Conservation (phyloP, 176 grass and related monocot genomes). For the Eremochloa ophiuroides region DNA sequence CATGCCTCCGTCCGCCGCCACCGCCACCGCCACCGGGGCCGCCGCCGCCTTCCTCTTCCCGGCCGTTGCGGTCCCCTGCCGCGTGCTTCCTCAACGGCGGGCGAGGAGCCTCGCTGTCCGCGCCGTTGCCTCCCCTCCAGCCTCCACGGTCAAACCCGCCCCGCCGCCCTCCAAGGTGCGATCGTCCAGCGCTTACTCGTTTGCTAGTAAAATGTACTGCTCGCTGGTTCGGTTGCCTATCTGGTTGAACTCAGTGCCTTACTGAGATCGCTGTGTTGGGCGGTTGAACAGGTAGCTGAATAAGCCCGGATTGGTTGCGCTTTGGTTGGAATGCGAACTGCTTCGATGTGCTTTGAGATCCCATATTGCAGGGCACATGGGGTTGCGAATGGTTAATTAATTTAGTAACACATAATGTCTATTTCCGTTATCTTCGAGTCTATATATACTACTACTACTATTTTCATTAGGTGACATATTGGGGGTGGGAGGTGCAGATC, state of each 20-base stretch:
- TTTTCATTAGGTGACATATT: not conserved
- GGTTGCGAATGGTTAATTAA: not conserved
- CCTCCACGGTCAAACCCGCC: conserved; percentile 23
- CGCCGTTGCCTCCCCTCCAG: conserved; percentile 58
- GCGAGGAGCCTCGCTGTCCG: conserved; percentile 42
- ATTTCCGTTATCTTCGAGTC: not conserved
- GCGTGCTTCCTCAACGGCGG: conserved; percentile 6
- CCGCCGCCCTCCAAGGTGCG: conserved; percentile 63
- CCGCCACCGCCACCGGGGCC: conserved; percentile 15
- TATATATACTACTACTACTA: not conserved
- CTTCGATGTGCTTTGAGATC: not conserved
- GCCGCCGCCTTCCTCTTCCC: conserved; percentile 28
- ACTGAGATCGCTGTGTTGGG: not conserved
- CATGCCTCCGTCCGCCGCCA: conserved; percentile 34
- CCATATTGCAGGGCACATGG: not conserved
- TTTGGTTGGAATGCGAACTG: not conserved
- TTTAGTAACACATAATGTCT: not conserved
- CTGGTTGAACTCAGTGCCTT: not conserved
- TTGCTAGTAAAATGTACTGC: not conserved
- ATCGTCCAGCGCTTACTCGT: not conserved
- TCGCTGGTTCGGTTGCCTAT: not conserved
- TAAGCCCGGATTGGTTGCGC: not conserved
- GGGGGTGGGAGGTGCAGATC: not conserved
- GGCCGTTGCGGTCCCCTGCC: conserved; percentile 6
- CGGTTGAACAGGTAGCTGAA: not conserved